Evolutionary conservation across 2,329 filamentous ascomycete genomes (phyloP).

Genomic region (Colletotrichum caudatum): DNA sequence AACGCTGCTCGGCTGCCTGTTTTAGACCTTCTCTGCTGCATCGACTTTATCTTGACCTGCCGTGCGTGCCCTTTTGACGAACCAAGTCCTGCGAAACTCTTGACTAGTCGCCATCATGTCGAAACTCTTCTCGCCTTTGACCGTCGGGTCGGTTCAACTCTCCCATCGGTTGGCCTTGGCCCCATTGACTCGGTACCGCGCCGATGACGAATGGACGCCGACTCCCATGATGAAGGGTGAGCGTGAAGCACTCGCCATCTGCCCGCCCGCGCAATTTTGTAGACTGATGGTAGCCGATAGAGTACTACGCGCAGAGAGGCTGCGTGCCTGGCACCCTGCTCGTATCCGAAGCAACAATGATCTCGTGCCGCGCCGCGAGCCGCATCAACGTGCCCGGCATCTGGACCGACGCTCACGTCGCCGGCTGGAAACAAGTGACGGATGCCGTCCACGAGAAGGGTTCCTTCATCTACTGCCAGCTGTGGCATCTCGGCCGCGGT

Average conservation of each 20-base stretch:
- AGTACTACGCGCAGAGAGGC: slow-evolving; percentile 49
- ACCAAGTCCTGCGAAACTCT: neutral
- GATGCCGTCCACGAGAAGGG: slow-evolving; percentile 73
- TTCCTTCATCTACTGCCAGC: slow-evolving; percentile 71
- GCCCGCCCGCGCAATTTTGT: neutral
- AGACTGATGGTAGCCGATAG: slow-evolving; percentile 11
- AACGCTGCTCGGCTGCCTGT: neutral
- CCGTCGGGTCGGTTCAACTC: slow-evolving; percentile 41
- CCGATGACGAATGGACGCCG: slow-evolving; percentile 43
- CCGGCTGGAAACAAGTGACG: slow-evolving; percentile 70
- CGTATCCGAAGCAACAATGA: slow-evolving; percentile 68
- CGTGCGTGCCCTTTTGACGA: neutral
- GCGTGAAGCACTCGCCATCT: neutral
- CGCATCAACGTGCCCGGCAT: slow-evolving; percentile 67
- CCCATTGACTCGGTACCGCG: slow-evolving; percentile 44
- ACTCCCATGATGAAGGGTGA: slow-evolving; percentile 41
- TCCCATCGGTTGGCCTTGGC: slow-evolving; percentile 44
- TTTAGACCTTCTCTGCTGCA: neutral
- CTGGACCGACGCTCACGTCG: slow-evolving; percentile 67
- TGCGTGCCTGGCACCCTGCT: slow-evolving; percentile 59
- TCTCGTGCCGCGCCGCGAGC: slow-evolving; percentile 61
- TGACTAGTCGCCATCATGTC: slow-evolving; percentile 33
- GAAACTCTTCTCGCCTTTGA: slow-evolving; percentile 39
- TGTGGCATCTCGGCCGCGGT: slow-evolving; percentile 73
- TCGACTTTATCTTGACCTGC: neutral